Percentiles rank a stretch among this genome's conserved stretches.
These are phyloP conservation scores for Dendrobium officinale DNA, from an alignment of 106 monocot species.

Conservation along the genomic window DNA sequence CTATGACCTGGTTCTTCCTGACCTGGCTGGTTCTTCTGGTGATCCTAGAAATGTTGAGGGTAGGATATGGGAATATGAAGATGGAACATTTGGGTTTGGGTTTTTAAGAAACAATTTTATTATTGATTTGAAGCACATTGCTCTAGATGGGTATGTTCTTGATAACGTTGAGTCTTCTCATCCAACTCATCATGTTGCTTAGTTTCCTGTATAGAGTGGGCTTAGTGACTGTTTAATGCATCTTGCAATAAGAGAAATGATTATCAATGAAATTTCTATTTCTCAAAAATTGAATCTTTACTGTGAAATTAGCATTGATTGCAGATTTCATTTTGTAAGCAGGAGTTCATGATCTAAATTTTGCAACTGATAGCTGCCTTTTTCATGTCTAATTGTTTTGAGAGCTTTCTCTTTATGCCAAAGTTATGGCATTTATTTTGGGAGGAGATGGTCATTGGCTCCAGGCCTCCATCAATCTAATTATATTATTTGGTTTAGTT, in stretches of 20 bases:
- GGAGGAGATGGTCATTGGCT: not conserved
- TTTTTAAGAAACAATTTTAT: constrained; percentile 64
- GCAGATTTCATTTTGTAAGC: not conserved
- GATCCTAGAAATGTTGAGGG: constrained; percentile 63
- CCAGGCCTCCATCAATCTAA: not conserved
- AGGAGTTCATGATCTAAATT: not conserved
- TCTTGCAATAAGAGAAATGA: not conserved
- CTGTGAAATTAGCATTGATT: not conserved
- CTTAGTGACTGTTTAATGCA: constrained; percentile 1
- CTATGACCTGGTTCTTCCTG: constrained; percentile 58
- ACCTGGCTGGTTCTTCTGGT: constrained; percentile 29
- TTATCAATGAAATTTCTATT: not conserved
- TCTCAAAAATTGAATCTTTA: not conserved
- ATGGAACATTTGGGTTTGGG: constrained; percentile 85
- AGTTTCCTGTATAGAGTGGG: not conserved
- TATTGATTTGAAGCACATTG: constrained; percentile 67
- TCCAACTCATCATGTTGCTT: not conserved
- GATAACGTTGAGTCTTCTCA: constrained; percentile 21
- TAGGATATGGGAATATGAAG: constrained; percentile 86
- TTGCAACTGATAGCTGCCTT: not conserved
- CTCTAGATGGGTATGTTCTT: constrained; percentile 60
- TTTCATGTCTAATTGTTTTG: not conserved
- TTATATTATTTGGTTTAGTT: not conserved
- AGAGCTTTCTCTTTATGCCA: not conserved
- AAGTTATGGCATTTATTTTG: not conserved